Evolutionary conservation across 2,329 filamentous ascomycete genomes (phyloP).

Genomic region (Hypoxylon sp.): DNA sequence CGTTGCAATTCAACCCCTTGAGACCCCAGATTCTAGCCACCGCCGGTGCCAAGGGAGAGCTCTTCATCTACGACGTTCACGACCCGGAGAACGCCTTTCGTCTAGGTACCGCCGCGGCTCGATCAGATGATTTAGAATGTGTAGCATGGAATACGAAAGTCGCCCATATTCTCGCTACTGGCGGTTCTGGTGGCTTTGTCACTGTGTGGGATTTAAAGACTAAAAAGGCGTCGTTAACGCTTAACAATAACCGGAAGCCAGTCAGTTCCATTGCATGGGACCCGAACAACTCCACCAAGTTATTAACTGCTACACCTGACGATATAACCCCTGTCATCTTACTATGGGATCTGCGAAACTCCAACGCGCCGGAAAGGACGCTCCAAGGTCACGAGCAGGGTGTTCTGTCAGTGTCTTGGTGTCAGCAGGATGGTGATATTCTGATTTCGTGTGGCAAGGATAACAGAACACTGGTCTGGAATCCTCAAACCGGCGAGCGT

Average conservation of each 20-base stretch:
- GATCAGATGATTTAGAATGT: constrained; percentile 95
- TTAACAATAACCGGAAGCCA: constrained; percentile 95
- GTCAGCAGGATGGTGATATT: constrained; percentile 88
- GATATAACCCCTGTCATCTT: constrained; percentile 90
- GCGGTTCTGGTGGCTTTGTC: constrained; percentile 92
- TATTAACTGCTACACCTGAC: constrained; percentile 91
- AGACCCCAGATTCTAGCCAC: constrained; percentile 93
- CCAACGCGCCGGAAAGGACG: constrained; percentile 90
- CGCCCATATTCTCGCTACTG: constrained; percentile 94
- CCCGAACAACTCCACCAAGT: constrained; percentile 92
- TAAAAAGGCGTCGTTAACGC: constrained; percentile 95
- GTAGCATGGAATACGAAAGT: constrained; percentile 99
- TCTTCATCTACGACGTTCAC: constrained; percentile 95
- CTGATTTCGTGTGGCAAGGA: constrained; percentile 96
- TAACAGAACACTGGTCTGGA: constrained; percentile 96
- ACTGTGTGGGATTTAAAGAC: constrained; percentile 99
- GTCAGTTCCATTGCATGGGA: constrained; percentile 98
- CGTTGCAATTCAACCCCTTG: constrained; percentile 95
- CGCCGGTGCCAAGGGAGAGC: constrained; percentile 93
- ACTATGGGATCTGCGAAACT: constrained; percentile 96
- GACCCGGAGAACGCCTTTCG: constrained; percentile 90
- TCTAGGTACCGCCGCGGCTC: constrained; percentile 87
- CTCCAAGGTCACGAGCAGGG: constrained; percentile 95
- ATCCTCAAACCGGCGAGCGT: constrained; percentile 88
- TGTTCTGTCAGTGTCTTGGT: constrained; percentile 95